Conservation (phyloP, 2,329 filamentous ascomycete genomes). For the Ophiocordyceps sinensis region DNA sequence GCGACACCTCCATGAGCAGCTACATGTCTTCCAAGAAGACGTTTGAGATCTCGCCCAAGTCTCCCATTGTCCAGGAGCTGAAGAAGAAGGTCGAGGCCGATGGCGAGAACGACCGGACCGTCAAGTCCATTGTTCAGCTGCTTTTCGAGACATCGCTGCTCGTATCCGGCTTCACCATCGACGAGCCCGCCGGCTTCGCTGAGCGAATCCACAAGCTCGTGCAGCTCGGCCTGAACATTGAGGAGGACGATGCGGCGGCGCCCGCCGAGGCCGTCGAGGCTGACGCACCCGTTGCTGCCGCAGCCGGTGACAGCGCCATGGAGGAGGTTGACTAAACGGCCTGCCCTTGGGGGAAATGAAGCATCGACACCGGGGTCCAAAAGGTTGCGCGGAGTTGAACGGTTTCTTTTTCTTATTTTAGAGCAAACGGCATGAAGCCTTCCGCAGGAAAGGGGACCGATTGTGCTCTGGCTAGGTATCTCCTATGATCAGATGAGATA, state of each 20-base stretch:
- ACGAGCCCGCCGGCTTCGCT: slow-evolving; percentile 93
- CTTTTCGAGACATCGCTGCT: slow-evolving; percentile 98
- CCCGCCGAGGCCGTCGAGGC: slow-evolving; percentile 37
- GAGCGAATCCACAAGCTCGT: slow-evolving; percentile 99
- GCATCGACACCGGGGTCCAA: slow-evolving; percentile 19
- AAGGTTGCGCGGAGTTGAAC: slow-evolving; percentile 29
- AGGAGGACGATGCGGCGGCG: slow-evolving; percentile 69
- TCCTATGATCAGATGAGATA: slow-evolving; percentile 25
- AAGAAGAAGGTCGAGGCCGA: slow-evolving; percentile 98
- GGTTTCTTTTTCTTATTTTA: slow-evolving; percentile 6
- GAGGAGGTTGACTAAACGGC: slow-evolving; percentile 91
- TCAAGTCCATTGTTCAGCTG: slow-evolving; percentile 97
- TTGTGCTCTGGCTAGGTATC: slow-evolving; percentile 25
- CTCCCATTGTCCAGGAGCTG: slow-evolving; percentile 93
- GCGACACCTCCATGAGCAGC: slow-evolving; percentile 98
- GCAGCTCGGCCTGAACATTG: slow-evolving; percentile 91
- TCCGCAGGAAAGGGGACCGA: slow-evolving; percentile 10
- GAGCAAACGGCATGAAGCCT: slow-evolving; percentile 18
- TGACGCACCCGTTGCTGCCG: slow-evolving; percentile 39
- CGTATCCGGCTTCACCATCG: slow-evolving; percentile 98
- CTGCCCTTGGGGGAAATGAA: slow-evolving; percentile 6
- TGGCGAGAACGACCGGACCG: slow-evolving; percentile 95
- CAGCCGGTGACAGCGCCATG: slow-evolving; percentile 85
- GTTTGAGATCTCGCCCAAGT: slow-evolving; percentile 99
- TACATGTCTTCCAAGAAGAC: slow-evolving; percentile 99